Conservation (phyloP, 106 monocot genomes). For the Dendrobium nobile region DNA sequence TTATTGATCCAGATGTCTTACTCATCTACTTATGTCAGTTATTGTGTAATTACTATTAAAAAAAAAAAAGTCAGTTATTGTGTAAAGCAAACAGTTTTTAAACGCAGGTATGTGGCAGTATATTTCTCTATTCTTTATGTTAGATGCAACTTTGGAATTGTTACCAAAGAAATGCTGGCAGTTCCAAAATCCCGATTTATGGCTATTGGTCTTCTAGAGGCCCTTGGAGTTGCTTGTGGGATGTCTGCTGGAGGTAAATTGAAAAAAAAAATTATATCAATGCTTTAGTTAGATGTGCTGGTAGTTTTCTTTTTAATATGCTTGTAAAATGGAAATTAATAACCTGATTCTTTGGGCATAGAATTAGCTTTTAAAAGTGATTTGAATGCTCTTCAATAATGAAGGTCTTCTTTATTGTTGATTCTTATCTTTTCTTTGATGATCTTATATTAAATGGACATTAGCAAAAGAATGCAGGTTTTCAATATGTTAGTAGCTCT, state of each 20-base stretch:
- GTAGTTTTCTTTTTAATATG: background rate
- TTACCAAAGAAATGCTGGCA: conserved; percentile 75
- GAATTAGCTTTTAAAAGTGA: background rate
- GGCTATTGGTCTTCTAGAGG: conserved; percentile 79
- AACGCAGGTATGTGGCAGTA: conserved; percentile 77
- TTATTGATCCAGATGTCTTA: background rate
- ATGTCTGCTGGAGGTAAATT: conserved; percentile 92
- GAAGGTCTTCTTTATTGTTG: background rate
- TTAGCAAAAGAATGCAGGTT: background rate
- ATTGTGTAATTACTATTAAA: background rate
- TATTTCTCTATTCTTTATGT: conserved; percentile 75
- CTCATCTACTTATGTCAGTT: background rate
- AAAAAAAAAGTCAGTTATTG: background rate
- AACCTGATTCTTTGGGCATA: background rate
- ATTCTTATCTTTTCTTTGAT: background rate
- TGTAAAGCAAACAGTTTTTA: background rate
- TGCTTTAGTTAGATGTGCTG: background rate
- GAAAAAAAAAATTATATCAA: background rate
- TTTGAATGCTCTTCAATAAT: background rate
- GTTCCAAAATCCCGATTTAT: conserved; percentile 79
- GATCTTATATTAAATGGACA: background rate
- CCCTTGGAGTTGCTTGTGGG: conserved; percentile 83
- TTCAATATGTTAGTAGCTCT: background rate
- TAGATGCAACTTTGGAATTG: conserved; percentile 60
- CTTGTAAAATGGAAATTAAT: background rate